Percentiles rank a stretch among this genome's conserved stretches.
phyloP scores from a whole-genome alignment of 108 stramenopile genomes.

The Fragilaria radians region DNA sequence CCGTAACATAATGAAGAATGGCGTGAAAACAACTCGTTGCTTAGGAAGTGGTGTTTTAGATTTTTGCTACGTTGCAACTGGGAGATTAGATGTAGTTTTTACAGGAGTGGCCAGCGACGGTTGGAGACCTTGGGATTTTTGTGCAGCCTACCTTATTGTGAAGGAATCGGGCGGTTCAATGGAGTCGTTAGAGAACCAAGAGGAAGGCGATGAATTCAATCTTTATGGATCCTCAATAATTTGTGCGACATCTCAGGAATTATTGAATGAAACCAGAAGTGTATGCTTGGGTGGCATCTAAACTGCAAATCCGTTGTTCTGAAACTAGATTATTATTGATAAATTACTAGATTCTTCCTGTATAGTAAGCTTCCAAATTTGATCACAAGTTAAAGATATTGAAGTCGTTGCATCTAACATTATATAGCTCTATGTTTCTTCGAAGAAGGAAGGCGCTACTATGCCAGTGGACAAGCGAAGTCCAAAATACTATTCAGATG shows the following conservation, averaged over 20 bases:
- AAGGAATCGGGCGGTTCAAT: conserved; percentile 57
- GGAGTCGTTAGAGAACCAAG: conserved; percentile 25
- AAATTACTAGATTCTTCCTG: too few species aligned
- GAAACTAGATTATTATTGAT: conserved; percentile 44
- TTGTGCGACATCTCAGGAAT: conserved; percentile 36
- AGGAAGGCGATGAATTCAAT: conserved; percentile 42
- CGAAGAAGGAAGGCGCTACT: too few species aligned
- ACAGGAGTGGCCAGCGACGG: conserved; percentile 72
- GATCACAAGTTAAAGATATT: too few species aligned
- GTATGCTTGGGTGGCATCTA: conserved; percentile 1
- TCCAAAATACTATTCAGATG: too few species aligned
- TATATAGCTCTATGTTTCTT: too few species aligned
- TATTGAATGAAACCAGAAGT: conserved; percentile 31
- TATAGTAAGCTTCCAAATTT: too few species aligned
- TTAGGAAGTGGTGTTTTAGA: conserved; percentile 81
- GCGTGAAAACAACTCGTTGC: conserved; percentile 61
- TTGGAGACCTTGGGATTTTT: conserved; percentile 79
- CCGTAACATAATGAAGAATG: conserved; percentile 38
- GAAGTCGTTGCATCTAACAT: too few species aligned
- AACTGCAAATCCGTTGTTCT: too few species aligned
- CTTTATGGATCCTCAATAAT: conserved; percentile 62
- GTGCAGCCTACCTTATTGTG: conserved; percentile 66
- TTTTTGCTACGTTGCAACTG: conserved; percentile 76
- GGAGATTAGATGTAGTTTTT: conserved; percentile 75
- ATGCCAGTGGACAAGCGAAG: too few species aligned